Evolutionary conservation across 306 rosid genomes (phyloP).

Genomic region (Betula pendula): DNA sequence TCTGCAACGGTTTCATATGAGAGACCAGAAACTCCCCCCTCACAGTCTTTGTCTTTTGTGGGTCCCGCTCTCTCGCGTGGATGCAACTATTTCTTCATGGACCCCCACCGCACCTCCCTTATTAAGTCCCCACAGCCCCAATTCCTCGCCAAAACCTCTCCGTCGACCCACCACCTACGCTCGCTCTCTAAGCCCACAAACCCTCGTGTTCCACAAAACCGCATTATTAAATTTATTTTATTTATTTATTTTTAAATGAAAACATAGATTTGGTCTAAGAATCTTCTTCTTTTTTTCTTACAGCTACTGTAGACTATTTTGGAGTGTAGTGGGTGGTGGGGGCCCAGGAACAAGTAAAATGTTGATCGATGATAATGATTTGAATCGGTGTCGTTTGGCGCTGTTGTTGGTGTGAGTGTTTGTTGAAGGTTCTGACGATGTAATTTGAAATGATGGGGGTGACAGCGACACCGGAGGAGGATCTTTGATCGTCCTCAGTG

Average conservation of each 20-base stretch:
- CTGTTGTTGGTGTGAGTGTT: slow-evolving; percentile 37
- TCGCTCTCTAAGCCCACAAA: slow-evolving; percentile 33
- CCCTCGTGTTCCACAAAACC: slow-evolving; percentile 44
- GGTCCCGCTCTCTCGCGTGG: slow-evolving; percentile 69
- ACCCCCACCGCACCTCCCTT: slow-evolving; percentile 31
- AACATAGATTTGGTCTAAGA: slow-evolving; percentile 53
- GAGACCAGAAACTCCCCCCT: slow-evolving; percentile 1
- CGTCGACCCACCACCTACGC: background rate
- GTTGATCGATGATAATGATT: background rate
- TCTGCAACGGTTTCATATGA: slow-evolving; percentile 58
- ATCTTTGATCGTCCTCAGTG: slow-evolving; percentile 25
- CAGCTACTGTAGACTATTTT: too few species aligned
- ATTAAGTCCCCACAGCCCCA: slow-evolving; percentile 24
- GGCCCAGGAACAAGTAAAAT: slow-evolving; percentile 27
- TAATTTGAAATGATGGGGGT: slow-evolving; percentile 43
- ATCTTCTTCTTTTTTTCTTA: background rate
- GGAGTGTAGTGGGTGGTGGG: background rate
- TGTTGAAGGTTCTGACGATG: slow-evolving; percentile 56
- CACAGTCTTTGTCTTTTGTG: slow-evolving; percentile 16
- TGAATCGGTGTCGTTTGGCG: background rate
- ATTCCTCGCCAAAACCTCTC: slow-evolving; percentile 18
- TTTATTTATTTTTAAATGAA: too few species aligned
- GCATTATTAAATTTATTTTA: background rate
- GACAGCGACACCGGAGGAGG: slow-evolving; percentile 36
- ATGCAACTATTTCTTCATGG: slow-evolving; percentile 56